Conservation (phyloP, 1,284 basidiomycete species). For the Apiotrichum siamense region DNA sequence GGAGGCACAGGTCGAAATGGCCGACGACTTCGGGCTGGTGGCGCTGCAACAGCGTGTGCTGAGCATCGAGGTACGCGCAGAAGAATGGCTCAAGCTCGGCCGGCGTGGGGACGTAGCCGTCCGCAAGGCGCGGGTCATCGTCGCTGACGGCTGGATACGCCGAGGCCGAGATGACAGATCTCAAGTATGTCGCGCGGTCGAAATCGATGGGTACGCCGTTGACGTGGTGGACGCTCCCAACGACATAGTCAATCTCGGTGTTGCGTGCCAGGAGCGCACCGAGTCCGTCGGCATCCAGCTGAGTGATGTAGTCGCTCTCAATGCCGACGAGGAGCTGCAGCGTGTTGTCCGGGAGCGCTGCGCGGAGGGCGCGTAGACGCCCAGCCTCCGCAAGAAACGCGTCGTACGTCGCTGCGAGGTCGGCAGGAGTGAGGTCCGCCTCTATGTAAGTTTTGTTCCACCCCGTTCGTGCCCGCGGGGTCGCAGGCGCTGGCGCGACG, state of each 20-base stretch:
- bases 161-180: slow-evolving; percentile 50
- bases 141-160: background rate
- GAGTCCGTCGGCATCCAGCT: slow-evolving; percentile 57
- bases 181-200: slow-evolving; percentile 51
- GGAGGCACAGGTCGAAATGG: slow-evolving; percentile 83
- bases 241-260: slow-evolving; percentile 73
- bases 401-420: slow-evolving; percentile 27
- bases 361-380: slow-evolving; percentile 54
- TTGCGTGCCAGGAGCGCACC: slow-evolving; percentile 51
- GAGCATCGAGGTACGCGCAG: slow-evolving; percentile 71
- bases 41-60: slow-evolving; percentile 61
- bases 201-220: slow-evolving; percentile 88
- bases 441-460: background rate
- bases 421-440: slow-evolving; percentile 39
- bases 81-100: slow-evolving; percentile 50
- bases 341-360: slow-evolving; percentile 49
- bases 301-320: slow-evolving; percentile 85
- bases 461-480: no score
- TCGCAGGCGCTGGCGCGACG: no score
- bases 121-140: slow-evolving; percentile 5
- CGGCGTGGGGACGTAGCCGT: slow-evolving; percentile 13
- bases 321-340: slow-evolving; percentile 81
- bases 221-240: slow-evolving; percentile 92
- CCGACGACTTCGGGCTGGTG: slow-evolving; percentile 86
- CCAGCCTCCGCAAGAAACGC: slow-evolving; percentile 56